Base-by-base conservation (phyloP, 129 eudicot species). In the Arctium lappa region DNA sequence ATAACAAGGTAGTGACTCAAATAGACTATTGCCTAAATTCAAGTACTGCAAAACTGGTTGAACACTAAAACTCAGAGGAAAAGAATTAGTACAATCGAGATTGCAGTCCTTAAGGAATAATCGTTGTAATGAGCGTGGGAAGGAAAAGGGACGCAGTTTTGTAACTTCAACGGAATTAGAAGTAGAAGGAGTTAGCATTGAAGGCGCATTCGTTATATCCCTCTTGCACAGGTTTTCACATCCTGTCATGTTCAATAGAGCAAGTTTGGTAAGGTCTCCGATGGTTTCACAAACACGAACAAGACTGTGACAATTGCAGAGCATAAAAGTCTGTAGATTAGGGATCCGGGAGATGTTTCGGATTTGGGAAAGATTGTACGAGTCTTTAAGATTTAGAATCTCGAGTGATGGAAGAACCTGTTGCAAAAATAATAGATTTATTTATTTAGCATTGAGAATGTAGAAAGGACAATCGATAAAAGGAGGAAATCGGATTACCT, bases 341-440 rank as follows among this genome's bases (percentile, higher is more conserved):
- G 91, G 88, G 27, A 85, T 72, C 2, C 72, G 0, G 18, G 10
- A 27, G 39, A 81, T 38, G 13, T 81, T 27, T 42, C 11, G 42
- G 72, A 81, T 81, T 48, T 73, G 10, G 4, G n/a, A 8, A 5
- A 81, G 79, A 70, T n/a, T 53, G 1, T 53, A 12, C 7, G 77
- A 88, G 5, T 75, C 75, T 75, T 83, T 82, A 15, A 88, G 83
- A 30, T 85, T 79, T 38, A 88, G 82, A 73, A 85, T 56, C 71
- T 82, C 82, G 7, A 88, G 76, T n/a, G 42, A 70, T 1, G 4
- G 31, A 65, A 85, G 82, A 31, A 56, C 60, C 88, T 85, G 86
- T 42, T 65, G 2, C 53, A 53, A 30, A 1, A 46, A 37, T 68
- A 6, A 60, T 3, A 53, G 3, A 36, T 36, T 8, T 0, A 66